Conservation (phyloP, 768 basidiomycete genomes). For the Galerina marginata region DNA sequence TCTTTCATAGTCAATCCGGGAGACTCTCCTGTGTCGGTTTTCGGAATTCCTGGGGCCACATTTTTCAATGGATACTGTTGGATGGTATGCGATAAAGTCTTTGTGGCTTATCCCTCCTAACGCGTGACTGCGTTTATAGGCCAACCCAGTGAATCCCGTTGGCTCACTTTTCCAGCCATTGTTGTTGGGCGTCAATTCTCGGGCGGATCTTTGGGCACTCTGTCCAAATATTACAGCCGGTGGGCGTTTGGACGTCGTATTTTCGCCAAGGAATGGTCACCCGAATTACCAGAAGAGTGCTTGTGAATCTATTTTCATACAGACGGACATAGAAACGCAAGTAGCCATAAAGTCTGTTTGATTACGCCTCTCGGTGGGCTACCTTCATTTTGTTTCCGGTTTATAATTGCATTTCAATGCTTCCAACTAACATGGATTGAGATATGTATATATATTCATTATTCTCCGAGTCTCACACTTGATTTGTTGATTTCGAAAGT, state of each 20-base stretch:
- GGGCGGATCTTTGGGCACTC: constrained; percentile 26
- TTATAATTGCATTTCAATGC: too few relatives aligned
- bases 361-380: too few relatives aligned
- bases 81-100: neutral
- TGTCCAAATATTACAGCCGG: constrained; percentile 28
- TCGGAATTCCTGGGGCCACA: neutral
- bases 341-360: too few relatives aligned
- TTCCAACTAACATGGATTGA: too few relatives aligned
- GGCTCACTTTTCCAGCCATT: neutral
- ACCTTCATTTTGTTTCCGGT: too few relatives aligned
- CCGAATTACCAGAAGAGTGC: constrained; percentile 25
- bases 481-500: too few relatives aligned
- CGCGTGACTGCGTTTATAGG: neutral
- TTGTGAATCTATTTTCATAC: constrained; percentile 18
- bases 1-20: neutral
- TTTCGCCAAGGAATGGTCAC: constrained; percentile 29
- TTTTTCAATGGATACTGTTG: neutral
- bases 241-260: constrained; percentile 31
- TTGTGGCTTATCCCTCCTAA: neutral
- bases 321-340: neutral
- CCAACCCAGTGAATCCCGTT: neutral
- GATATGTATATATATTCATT: too few relatives aligned
- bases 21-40: neutral
- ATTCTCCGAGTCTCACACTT: too few relatives aligned
- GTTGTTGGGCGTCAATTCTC: neutral